A percentile compares a stretch with the other conserved stretches of the same genome.
Evolutionary conservation across 352 stramenopile species (phyloP).

Genomic region (Phytophthora sp.): DNA sequence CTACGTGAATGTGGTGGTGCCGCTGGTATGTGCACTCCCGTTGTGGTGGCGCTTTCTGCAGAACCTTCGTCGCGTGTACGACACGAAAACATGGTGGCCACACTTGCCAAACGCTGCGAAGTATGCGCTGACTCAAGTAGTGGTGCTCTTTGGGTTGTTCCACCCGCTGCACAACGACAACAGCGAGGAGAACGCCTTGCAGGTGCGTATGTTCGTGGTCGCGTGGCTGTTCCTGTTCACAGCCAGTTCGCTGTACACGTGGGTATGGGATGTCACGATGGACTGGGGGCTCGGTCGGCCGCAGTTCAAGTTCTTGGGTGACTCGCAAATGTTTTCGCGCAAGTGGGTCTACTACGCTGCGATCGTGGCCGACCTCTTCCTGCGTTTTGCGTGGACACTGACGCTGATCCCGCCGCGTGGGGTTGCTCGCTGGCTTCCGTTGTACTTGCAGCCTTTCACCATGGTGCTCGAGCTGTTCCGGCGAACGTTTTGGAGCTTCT

Average conservation of each 20-base stretch:
- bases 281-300: constrained; percentile 84
- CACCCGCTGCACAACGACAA: constrained; percentile 73
- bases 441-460: constrained; percentile 86
- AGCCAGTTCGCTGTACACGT: constrained; percentile 80
- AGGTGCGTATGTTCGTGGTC: constrained; percentile 59
- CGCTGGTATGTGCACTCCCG: constrained; percentile 94
- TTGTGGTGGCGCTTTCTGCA: constrained; percentile 98
- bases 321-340: constrained; percentile 87
- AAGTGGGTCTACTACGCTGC: constrained; percentile 84
- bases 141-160: constrained; percentile 87
- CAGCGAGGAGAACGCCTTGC: constrained; percentile 16
- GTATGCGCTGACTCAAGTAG: constrained; percentile 90
- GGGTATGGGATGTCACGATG: constrained; percentile 88
- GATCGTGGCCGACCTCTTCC: constrained; percentile 80
- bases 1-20: constrained; percentile 95
- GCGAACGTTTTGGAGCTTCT: constrained; percentile 89
- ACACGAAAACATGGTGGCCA: constrained; percentile 95
- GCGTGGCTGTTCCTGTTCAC: constrained; percentile 84
- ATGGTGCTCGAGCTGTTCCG: constrained; percentile 88
- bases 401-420: constrained; percentile 78
- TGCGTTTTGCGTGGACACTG: constrained; percentile 85
- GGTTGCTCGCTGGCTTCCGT: constrained; percentile 57
- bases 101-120: constrained; percentile 97
- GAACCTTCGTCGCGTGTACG: constrained; percentile 94
- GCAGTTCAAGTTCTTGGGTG: constrained; percentile 78